Evolutionary conservation across 2,329 filamentous ascomycete genomes (phyloP), one percentile per base, ranked within the genome.

Genomic region (Tolypocladium pustulatum): DNA sequence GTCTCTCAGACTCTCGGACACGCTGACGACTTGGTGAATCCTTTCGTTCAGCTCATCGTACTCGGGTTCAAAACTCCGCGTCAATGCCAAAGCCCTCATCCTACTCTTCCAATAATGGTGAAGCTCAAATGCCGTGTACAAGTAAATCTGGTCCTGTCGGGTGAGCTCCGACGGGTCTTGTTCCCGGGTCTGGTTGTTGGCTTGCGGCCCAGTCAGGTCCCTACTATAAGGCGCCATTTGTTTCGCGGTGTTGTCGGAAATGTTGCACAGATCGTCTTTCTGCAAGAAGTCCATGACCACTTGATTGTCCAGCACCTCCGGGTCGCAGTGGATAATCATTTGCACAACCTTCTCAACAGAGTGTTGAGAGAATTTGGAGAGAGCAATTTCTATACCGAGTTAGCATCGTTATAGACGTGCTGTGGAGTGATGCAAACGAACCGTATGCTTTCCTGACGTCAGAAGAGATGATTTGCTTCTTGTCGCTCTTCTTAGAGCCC

Each of bases 21-120:
- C 91, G 36, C 78, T 78, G 40, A 95, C 89, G n/a, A 99, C 85
- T 61, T 94, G 86, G 64, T 87, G 87, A 61, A 97, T 84, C 76
- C 94, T 96, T 49, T 82, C 79, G 13, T 88, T 91, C 52, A 97
- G 87, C 67, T 97, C 90, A 63, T 97, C 92, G 69, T 97, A 99
- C 65, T 99, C 94, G 5, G 76, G 61, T 73, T 97, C 93, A 67
- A 84, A 97, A 56, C 83, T 92, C 67, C 87, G 86, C 5, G 91
- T 97, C 64, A 97, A 77, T 2, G 87, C 82, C 64, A 99, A 81
- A 41, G 94, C 94, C 65, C 94, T 85, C 87, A 97, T 97, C 72
- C 94, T 87, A 61, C 90, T 91, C 80, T 96, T 97, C 94, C 94
- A 99, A 76, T 99, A 99, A 71, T 97, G 92, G 65, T 96, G 91